Evolutionary conservation across 306 rosid species (phyloP), one percentile per base, ranked within the genome.

Genomic region (Trifolium dubium): DNA sequence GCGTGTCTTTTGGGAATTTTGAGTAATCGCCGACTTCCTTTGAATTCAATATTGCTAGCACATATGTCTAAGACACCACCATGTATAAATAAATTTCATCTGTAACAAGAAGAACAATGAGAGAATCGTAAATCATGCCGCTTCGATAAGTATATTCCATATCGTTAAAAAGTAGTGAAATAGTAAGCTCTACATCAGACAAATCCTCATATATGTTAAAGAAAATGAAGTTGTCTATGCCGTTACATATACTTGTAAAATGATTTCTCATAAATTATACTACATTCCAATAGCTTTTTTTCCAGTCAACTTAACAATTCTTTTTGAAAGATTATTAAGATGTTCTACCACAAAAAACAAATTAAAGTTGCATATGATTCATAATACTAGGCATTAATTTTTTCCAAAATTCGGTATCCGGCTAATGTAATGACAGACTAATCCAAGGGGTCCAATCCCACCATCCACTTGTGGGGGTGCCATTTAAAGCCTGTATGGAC

Each of bases 1-100:
- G 61, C 84, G 81, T 85, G 51, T 79, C 82, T 43, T 78, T 72
- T 23, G 35, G 77, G 71, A 64, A 53, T 39, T 60, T 66, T 11
- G 41, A 29, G 61, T 62, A 75, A 54, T 18, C 71, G 67, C 73
- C 39, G 14, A 53, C 77, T 14, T 65, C 77, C 47, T 44, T 40
- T 10, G 30, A 67, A 75, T 19, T 54, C 67, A 78, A 71, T 19
- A 75, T 31, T 41, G 74, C 32, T 60, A 60, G 62, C 56, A 43
- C 37, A 28, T 12, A 69, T 56, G 40, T 43, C 79, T 44, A 69
- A 43, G 31, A 59, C 41, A 77, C 64, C 50, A 2, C 56, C 63
- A 18, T 61, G 49, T 63, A 18, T 8, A 64, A 60, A 67, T 11
- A 64, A 58, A 30, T 69, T 44, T 30, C 67, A 81, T 61, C 85